Percentiles rank a stretch among this genome's conserved stretches.
Conservation (phyloP, 2,329 filamentous ascomycete species). For the Penicillium thymicola region DNA sequence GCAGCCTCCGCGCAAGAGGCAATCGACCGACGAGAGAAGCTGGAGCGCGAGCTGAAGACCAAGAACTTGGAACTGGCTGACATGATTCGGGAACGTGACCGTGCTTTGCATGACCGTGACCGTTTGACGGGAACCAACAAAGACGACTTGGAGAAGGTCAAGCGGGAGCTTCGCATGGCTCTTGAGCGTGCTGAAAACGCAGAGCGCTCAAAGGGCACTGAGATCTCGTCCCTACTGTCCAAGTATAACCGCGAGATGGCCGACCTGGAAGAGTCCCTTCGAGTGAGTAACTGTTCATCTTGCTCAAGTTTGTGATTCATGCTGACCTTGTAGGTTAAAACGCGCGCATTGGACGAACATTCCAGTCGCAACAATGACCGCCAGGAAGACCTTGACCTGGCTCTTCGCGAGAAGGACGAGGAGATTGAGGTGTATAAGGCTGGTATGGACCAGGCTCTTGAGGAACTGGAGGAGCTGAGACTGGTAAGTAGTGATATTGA, state of each 20-base stretch:
- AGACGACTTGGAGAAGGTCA: slow-evolving; percentile 91
- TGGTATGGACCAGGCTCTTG: slow-evolving; percentile 91
- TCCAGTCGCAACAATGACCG: slow-evolving; percentile 75
- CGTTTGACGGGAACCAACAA: slow-evolving; percentile 79
- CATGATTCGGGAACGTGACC: slow-evolving; percentile 96
- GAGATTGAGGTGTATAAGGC: slow-evolving; percentile 98
- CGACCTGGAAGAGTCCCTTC: slow-evolving; percentile 87
- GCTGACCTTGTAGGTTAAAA: slow-evolving; percentile 66
- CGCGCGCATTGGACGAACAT: slow-evolving; percentile 77
- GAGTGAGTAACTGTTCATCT: slow-evolving; percentile 36
- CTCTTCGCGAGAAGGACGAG: slow-evolving; percentile 90
- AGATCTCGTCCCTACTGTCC: slow-evolving; percentile 88
- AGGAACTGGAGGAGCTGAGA: slow-evolving; percentile 86
- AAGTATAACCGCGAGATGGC: slow-evolving; percentile 98
- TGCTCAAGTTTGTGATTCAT: not conserved
- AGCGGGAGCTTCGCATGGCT: slow-evolving; percentile 88
- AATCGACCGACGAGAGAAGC: slow-evolving; percentile 88
- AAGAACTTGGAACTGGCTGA: slow-evolving; percentile 98
- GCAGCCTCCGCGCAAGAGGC: slow-evolving; percentile 95
- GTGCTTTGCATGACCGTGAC: slow-evolving; percentile 90
- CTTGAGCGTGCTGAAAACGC: slow-evolving; percentile 87
- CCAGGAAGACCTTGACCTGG: slow-evolving; percentile 78
- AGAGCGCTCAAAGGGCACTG: slow-evolving; percentile 89
- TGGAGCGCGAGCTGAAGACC: slow-evolving; percentile 96
- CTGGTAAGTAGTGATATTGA: slow-evolving; percentile 40